These are phyloP conservation scores for Metarhizium robertsii DNA, from an alignment of 2,329 filamentous ascomycete species.

Conservation along the genomic window DNA sequence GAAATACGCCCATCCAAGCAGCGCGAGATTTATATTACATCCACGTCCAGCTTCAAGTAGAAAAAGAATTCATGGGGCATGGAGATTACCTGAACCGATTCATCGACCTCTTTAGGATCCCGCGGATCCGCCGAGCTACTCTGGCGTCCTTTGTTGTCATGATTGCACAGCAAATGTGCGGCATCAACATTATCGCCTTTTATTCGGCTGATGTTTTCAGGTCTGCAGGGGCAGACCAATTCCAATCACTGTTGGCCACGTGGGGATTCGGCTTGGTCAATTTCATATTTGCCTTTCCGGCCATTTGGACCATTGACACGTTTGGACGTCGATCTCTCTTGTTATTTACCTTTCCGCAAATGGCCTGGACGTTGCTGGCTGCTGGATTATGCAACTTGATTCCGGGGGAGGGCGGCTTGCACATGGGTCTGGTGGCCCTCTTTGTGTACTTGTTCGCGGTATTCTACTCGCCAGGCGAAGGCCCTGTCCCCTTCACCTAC, in stretches of 20 bases:
- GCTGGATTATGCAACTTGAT: constrained; percentile 43
- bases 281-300: constrained; percentile 49
- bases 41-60: constrained; percentile 53
- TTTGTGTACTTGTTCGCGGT: constrained; percentile 48
- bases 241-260: constrained; percentile 48
- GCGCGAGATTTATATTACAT: constrained; percentile 56
- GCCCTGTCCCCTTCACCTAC: constrained; percentile 59
- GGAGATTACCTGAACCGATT: constrained; percentile 55
- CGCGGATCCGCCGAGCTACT: constrained; percentile 61
- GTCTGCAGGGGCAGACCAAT: constrained; percentile 45
- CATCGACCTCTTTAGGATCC: constrained; percentile 57
- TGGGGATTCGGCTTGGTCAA: constrained; percentile 50
- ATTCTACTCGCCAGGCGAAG: constrained; percentile 47
- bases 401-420: constrained; percentile 22
- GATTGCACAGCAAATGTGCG: constrained; percentile 66
- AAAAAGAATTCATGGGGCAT: constrained; percentile 38
- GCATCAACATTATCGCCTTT: constrained; percentile 66
- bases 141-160: constrained; percentile 72
- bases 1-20: constrained; percentile 46
- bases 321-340: constrained; percentile 44
- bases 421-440: constrained; percentile 38
- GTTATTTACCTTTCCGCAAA: constrained; percentile 32
- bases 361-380: constrained; percentile 30
- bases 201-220: constrained; percentile 58
- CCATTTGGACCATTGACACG: constrained; percentile 50